These are phyloP conservation scores for Simplicillium aogashimaense DNA, from an alignment of 2,329 filamentous ascomycete genomes.

Conservation along the genomic window DNA sequence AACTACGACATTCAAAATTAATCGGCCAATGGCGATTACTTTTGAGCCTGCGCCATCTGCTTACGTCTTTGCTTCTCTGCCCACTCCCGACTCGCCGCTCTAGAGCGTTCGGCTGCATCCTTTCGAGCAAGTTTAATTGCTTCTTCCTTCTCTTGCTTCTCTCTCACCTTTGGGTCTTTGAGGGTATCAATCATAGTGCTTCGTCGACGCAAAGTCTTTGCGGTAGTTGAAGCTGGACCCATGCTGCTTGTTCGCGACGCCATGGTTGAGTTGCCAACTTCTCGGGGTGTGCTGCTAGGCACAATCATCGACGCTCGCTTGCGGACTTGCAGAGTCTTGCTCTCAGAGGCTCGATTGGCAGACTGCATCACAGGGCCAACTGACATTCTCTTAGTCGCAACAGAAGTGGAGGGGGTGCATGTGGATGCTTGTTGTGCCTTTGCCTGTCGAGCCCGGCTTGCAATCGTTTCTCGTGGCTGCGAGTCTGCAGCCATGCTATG, in stretches of 20 bases:
- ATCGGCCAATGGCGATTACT: no score
- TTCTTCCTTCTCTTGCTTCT: constrained; percentile 43
- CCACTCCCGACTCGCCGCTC: constrained; percentile 50
- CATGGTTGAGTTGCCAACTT: neutral
- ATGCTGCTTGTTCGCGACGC: constrained; percentile 1
- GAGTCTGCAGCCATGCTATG: constrained; percentile 28
- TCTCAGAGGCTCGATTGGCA: constrained; percentile 1
- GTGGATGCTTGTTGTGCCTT: constrained; percentile 23
- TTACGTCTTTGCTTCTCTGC: constrained; percentile 46
- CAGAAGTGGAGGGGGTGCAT: constrained; percentile 7
- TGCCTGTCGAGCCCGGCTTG: constrained; percentile 46
- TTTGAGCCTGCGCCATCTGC: constrained; percentile 12
- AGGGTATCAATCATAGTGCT: constrained; percentile 9
- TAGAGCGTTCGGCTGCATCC: constrained; percentile 51
- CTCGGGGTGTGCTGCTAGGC: neutral
- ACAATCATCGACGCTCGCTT: no score
- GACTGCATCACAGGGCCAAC: constrained; percentile 4
- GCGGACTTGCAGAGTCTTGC: neutral
- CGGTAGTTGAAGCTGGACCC: neutral
- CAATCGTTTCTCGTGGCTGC: constrained; percentile 43
- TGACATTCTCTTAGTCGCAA: constrained; percentile 16
- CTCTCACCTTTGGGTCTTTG: constrained; percentile 37
- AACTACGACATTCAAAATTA: neutral
- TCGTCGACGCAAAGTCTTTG: constrained; percentile 4
- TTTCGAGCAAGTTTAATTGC: constrained; percentile 45